phyloP scores from a whole-genome alignment of 2,329 filamentous ascomycete genomes.

The Colletotrichum echinochloae region DNA sequence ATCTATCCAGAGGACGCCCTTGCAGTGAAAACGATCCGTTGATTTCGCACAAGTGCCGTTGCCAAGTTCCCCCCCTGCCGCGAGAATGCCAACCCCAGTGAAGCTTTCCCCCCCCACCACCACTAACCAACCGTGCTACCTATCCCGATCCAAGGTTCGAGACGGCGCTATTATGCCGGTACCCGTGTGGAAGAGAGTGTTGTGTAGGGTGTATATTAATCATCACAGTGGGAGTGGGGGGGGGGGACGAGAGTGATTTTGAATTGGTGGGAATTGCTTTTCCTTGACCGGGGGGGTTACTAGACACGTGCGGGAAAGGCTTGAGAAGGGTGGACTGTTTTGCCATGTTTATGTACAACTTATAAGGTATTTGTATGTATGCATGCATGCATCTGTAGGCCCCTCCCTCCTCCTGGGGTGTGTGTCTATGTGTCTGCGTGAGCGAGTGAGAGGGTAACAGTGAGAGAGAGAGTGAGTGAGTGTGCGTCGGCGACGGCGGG shows the following conservation, averaged over 20 bases:
- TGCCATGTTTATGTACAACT: neutral
- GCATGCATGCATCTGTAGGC: neutral
- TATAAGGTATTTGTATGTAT: no score
- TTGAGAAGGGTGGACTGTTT: neutral
- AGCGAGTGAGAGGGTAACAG: neutral
- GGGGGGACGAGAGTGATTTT: neutral
- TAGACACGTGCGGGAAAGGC: neutral
- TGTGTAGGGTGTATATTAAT: neutral
- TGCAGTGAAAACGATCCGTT: conserved; percentile 11
- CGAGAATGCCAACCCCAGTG: neutral
- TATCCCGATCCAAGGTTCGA: neutral
- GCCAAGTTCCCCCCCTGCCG: neutral
- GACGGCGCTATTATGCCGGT: conserved; percentile 19
- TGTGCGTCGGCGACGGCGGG: neutral
- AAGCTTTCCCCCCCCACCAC: conserved; percentile 5
- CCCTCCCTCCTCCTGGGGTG: neutral
- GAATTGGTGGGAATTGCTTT: conserved; percentile 1
- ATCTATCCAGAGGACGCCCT: neutral
- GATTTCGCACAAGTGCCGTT: neutral
- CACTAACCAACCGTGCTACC: neutral
- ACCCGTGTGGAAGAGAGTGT: neutral
- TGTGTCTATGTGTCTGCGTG: neutral
- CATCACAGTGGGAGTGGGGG: neutral
- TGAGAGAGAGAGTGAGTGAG: no score
- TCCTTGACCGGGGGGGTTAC: neutral